Evolutionary conservation across 495 filamentous ascomycete genomes (phyloP).

Genomic region (Penicillium crystallinum): DNA sequence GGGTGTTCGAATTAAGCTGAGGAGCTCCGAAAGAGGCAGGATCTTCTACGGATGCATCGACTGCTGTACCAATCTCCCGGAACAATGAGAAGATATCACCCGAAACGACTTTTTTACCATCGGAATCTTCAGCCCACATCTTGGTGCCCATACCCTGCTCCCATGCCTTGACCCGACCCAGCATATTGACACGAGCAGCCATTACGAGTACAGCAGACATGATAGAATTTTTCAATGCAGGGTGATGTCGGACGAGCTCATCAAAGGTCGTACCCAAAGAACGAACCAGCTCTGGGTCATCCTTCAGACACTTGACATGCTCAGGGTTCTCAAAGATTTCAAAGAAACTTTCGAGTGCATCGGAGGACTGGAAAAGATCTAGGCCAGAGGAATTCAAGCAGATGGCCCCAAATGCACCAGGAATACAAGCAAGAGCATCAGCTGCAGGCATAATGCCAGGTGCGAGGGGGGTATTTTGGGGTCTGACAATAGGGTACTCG

Average conservation of each 20-base stretch:
- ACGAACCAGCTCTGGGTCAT: conserved; percentile 53
- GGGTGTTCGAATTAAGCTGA: conserved; percentile 24
- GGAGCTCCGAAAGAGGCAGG: conserved; percentile 28
- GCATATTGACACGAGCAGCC: conserved; percentile 66
- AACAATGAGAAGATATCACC: conserved; percentile 31
- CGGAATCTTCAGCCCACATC: conserved; percentile 56
- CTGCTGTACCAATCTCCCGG: conserved; percentile 30
- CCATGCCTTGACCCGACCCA: conserved; percentile 64
- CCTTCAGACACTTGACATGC: conserved; percentile 76
- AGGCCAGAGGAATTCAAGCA: conserved; percentile 87
- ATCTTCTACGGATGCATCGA: conserved; percentile 26
- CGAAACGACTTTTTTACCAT: conserved; percentile 28
- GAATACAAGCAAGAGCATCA: conserved; percentile 82
- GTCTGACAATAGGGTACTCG: conserved; percentile 32
- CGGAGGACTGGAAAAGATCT: conserved; percentile 79
- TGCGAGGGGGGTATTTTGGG: conserved; percentile 47
- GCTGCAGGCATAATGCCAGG: conserved; percentile 73
- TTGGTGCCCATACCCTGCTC: conserved; percentile 70
- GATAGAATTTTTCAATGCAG: conserved; percentile 69
- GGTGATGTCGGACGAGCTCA: conserved; percentile 91
- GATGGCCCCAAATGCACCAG: conserved; percentile 85
- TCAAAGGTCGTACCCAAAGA: conserved; percentile 79
- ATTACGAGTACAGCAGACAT: conserved; percentile 77
- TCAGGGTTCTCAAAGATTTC: conserved; percentile 90
- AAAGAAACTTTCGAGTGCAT: conserved; percentile 78